Percentiles rank a stretch among this genome's conserved stretches.
Evolutionary conservation across 495 filamentous ascomycete species (phyloP).

Genomic region (Penicillium cinerascens): DNA sequence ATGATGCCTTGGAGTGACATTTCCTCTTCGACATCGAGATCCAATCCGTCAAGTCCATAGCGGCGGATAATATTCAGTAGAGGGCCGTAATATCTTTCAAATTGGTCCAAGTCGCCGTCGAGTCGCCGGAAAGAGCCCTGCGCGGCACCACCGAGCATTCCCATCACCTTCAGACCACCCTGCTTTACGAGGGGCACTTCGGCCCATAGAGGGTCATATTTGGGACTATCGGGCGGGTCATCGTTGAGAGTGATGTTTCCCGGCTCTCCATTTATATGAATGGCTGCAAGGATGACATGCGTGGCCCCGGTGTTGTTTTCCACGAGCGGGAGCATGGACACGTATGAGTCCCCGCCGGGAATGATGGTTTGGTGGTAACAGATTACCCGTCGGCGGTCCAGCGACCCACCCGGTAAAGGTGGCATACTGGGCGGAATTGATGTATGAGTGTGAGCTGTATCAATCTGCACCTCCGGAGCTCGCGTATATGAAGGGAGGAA

Average conservation of each 20-base stretch:
- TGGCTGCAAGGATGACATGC: constrained; percentile 73
- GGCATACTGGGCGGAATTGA: constrained; percentile 25
- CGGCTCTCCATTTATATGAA: constrained; percentile 68
- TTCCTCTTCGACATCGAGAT: constrained; percentile 78
- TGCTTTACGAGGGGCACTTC: constrained; percentile 64
- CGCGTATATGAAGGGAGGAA: neutral
- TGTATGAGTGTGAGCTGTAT: neutral
- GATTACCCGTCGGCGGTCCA: constrained; percentile 49
- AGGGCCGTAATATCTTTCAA: constrained; percentile 65
- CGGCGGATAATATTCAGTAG: constrained; percentile 56
- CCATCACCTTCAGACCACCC: constrained; percentile 66
- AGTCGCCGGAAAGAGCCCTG: constrained; percentile 64
- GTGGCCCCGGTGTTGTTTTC: constrained; percentile 58
- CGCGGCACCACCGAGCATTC: constrained; percentile 81
- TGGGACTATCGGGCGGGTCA: constrained; percentile 56
- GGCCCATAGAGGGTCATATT: constrained; percentile 61
- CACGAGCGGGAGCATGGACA: constrained; percentile 69
- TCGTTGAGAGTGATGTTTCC: constrained; percentile 70
- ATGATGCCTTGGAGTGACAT: constrained; percentile 70
- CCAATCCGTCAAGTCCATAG: constrained; percentile 64
- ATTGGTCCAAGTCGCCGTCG: constrained; percentile 53
- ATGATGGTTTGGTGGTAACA: constrained; percentile 72
- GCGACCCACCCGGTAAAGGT: constrained; percentile 24
- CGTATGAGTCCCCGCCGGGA: constrained; percentile 49
- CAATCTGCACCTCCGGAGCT: neutral